These are phyloP conservation scores for Pisolithus orientalis DNA, from an alignment of 768 basidiomycete species.

Conservation along the genomic window DNA sequence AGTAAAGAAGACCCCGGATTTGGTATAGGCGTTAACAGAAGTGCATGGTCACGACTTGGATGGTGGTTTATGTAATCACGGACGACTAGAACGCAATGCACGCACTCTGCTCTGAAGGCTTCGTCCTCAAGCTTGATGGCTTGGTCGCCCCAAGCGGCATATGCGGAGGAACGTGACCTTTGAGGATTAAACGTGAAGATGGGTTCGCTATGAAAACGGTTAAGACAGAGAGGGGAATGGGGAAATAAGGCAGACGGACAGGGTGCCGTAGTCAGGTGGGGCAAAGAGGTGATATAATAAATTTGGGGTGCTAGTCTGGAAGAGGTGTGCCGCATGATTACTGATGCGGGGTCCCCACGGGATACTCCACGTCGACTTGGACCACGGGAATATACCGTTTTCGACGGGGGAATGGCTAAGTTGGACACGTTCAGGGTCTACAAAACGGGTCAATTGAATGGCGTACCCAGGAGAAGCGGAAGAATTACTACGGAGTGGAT, in stretches of 20 bases:
- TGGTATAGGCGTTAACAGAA: slow-evolving; percentile 16
- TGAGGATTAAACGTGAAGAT: slow-evolving; percentile 23
- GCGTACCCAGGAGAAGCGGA: slow-evolving; percentile 33
- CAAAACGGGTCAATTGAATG: slow-evolving; percentile 25
- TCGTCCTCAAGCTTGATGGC: slow-evolving; percentile 70
- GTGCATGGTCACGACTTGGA: slow-evolving; percentile 12
- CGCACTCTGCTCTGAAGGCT: slow-evolving; percentile 77
- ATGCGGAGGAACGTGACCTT: slow-evolving; percentile 40
- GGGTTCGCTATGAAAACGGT: slow-evolving; percentile 32
- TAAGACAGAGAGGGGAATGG: slow-evolving; percentile 12
- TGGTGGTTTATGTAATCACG: slow-evolving; percentile 25
- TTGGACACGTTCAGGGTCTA: slow-evolving; percentile 22
- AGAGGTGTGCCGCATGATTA: slow-evolving; percentile 45
- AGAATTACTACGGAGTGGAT: slow-evolving; percentile 15
- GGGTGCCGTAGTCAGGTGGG: slow-evolving; percentile 56
- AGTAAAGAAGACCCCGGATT: slow-evolving; percentile 17
- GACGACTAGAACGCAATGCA: slow-evolving; percentile 27
- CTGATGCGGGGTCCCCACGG: slow-evolving; percentile 25
- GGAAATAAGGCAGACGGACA: slow-evolving; percentile 17
- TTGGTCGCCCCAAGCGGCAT: slow-evolving; percentile 69
- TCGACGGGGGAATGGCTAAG: slow-evolving; percentile 26
- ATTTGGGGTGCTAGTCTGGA: slow-evolving; percentile 56
- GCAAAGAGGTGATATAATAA: slow-evolving; percentile 70
- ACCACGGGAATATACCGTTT: slow-evolving; percentile 21
- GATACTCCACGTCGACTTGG: slow-evolving; percentile 16